Base-by-base conservation (phyloP, 371 early-diverging fungal species). In the Rhizomucor miehei region DNA sequence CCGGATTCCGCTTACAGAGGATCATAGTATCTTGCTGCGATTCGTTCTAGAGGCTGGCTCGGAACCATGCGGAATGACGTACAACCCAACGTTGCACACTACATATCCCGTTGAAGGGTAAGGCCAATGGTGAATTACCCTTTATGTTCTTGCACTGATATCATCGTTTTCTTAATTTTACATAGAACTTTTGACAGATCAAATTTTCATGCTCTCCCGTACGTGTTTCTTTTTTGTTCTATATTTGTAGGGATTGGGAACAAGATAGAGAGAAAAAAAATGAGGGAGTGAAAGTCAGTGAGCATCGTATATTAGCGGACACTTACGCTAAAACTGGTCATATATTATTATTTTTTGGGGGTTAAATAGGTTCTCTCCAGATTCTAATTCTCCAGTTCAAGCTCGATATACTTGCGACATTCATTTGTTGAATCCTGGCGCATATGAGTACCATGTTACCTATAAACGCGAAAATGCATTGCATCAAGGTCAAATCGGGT, bases 401-500 rank as follows among this genome's bases (percentile, higher is more conserved):
- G 25, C 48, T 24, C 17, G 48, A 11, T 48, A 46, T 23, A 81
- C 81, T 48, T 85, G 88, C 67, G 92, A 93, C 52, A 61, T 95
- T 52, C 57, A 58, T 6, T 69, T 95, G 35, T 59, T 62, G 37
- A 45, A 55, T 14, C 80, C 97, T 0, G 97, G 97, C 24, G 91
- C 89, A 3, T 97, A 83, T 64, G 90, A 93, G 64, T 97, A 94
- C 71, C 87, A 82, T 60, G 84, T 94, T 41, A 84, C 86, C 60
- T 89, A 89, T 68, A 3, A 8, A 8, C 29, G 29, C 5, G 29
- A 29, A 8, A 29, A 29, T 29, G 29, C 29, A 29, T 29, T 29
- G 29, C 29, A 29, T 29, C 66, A 57, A 23, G 41, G 38, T 44
- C 25, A 49, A 36, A 48, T 73, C 46, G 89, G 91, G 5, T 82